Base-by-base conservation (phyloP, 345 rosid species). In the Excoecaria cochinchinensis region DNA sequence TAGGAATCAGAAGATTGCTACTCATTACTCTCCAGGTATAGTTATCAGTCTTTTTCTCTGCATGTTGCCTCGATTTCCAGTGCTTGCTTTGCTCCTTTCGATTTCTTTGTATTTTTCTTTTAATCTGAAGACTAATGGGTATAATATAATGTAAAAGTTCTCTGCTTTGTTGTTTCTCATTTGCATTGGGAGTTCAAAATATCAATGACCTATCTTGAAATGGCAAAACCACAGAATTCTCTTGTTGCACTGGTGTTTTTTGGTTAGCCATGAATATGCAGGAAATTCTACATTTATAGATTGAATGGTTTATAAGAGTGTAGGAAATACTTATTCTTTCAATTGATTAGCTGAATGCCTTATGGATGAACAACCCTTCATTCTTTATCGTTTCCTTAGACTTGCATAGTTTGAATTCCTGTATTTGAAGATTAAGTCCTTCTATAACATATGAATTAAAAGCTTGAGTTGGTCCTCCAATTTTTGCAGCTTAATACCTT, bases 1-100 rank as follows among this genome's bases (percentile, higher is more conserved):
- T 52, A 71, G 87, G 83, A 80, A 71, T 77, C 88, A 78, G 58
- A 87, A 73, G 67, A 44, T 82, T 84, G 75, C 79, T 64, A 52
- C 90, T 76, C 87, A 78, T 73, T 83, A 66, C 70, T 90, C 95
- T 76, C 81, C 88, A 66, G 92, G 97, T 95, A 77, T n/a, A 50
- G 69, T 56, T 2, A 14, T 52, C 53, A 59, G 52, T 60, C 46
- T 67, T 14, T 55, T 16, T 57, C 59, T 44, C 22, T 62, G 57
- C 13, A 70, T 13, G 42, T 58, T 63, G 22, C 21, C 36, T 31
- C 8, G 24, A 50, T 24, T 65, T 42, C 8, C 39, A 12, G 38
- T 31, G 15, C 16, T 21, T 51, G 67, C 15, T 3, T 5, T 3
- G 57, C 14, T 22, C 4, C 72, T 52, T 15, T 52, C 4, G 57